Percentiles rank a stretch among this genome's conserved stretches.
phyloP scores from a whole-genome alignment of 305 asterid species.

The Plantago coronopus region DNA sequence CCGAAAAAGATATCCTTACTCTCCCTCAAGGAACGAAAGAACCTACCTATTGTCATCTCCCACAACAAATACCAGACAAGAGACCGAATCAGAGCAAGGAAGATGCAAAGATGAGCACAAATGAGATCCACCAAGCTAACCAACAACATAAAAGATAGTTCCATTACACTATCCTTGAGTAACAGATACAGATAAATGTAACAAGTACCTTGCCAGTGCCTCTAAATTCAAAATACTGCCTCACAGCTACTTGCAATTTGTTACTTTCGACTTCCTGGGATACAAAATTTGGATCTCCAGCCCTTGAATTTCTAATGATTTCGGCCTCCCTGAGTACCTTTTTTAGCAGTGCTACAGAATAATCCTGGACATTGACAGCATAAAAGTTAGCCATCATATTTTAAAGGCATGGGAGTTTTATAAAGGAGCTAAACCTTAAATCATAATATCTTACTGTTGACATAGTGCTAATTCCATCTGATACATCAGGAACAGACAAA shows the following conservation, averaged over 20 bases:
- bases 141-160: constrained; percentile 8
- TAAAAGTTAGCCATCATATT: constrained; percentile 30
- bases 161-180: constrained; percentile 7
- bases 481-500: constrained; percentile 88
- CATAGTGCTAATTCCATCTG: constrained; percentile 88
- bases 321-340: constrained; percentile 83
- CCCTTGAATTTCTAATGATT: constrained; percentile 81
- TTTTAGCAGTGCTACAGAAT: constrained; percentile 76
- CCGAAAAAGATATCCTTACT: too few species aligned
- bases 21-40: too few species aligned
- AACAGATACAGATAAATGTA: constrained; percentile 9
- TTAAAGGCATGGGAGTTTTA: constrained; percentile 16
- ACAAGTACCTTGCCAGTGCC: constrained; percentile 88
- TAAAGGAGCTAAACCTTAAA: constrained; percentile 10
- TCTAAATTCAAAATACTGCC: constrained; percentile 74
- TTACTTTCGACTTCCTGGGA: constrained; percentile 84
- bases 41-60: too few species aligned
- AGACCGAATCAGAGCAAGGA: not conserved
- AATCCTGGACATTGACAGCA: constrained; percentile 58
- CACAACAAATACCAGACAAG: too few species aligned
- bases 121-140: constrained; percentile 8
- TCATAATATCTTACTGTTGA: constrained; percentile 59
- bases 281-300: constrained; percentile 83
- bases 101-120: not conserved
- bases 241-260: constrained; percentile 79